A percentile compares a stretch with the other conserved stretches of the same genome.
phyloP scores from a whole-genome alignment of 768 basidiomycete species.

The Podaxis sp. region DNA sequence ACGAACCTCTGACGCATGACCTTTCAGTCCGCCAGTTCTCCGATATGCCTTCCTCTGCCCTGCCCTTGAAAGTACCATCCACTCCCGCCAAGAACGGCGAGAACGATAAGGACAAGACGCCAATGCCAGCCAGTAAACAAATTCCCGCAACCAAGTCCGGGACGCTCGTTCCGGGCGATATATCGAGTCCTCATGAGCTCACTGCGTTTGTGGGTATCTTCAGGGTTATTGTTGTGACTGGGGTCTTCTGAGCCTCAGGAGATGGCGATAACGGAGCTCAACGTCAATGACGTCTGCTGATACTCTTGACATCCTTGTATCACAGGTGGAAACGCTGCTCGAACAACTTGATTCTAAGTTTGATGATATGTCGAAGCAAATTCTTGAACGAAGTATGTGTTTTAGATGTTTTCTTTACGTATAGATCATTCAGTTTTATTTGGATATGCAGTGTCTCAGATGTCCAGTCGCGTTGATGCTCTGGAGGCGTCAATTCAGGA shows the following conservation, averaged over 20 bases:
- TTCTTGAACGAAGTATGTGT: constrained; percentile 72
- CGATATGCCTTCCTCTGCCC: constrained; percentile 52
- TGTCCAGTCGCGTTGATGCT: constrained; percentile 89
- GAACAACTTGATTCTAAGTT: constrained; percentile 90
- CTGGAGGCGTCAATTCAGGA: constrained; percentile 91
- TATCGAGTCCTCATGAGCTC: constrained; percentile 90
- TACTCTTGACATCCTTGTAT: constrained; percentile 7
- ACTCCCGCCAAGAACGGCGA: constrained; percentile 51
- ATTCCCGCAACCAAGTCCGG: constrained; percentile 38
- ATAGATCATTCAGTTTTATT: constrained; percentile 14
- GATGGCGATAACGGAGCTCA: background rate
- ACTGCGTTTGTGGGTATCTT: constrained; percentile 81
- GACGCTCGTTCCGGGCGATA: constrained; percentile 53
- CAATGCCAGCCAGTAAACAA: constrained; percentile 45
- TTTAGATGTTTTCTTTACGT: constrained; percentile 10
- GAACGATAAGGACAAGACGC: constrained; percentile 51
- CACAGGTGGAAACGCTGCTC: constrained; percentile 82
- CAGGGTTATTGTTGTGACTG: background rate
- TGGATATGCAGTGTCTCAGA: constrained; percentile 71
- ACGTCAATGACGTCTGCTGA: background rate
- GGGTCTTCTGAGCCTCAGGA: background rate
- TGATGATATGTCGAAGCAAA: constrained; percentile 90
- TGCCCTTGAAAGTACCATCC: constrained; percentile 65
- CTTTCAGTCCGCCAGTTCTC: constrained; percentile 4
- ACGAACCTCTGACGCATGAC: background rate